Percentiles rank a stretch among this genome's conserved stretches.
Evolutionary conservation across 352 stramenopile species (phyloP).

Genomic region (Phytophthora ohioensis): DNA sequence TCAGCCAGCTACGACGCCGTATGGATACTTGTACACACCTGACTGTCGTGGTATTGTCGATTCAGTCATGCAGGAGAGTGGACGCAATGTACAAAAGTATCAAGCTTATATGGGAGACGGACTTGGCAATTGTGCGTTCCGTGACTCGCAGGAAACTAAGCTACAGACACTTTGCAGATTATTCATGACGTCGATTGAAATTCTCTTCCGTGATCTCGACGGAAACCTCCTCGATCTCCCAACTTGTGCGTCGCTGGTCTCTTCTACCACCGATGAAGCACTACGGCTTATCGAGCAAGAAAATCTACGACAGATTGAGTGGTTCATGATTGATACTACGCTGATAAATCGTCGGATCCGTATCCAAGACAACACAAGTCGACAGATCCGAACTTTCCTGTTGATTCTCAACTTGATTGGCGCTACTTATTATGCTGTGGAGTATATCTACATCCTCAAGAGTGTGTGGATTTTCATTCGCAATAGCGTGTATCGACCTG

Average conservation of each 20-base stretch:
- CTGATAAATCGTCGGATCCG: slow-evolving; percentile 34
- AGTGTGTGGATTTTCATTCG: slow-evolving; percentile 37
- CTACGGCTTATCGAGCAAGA: slow-evolving; percentile 19
- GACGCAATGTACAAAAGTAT: slow-evolving; percentile 58
- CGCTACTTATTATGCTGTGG: slow-evolving; percentile 39
- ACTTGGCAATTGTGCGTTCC: slow-evolving; percentile 43
- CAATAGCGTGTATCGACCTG: slow-evolving; percentile 34
- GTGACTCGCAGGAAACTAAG: slow-evolving; percentile 51
- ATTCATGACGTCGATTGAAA: slow-evolving; percentile 40
- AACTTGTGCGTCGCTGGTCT: slow-evolving; percentile 30
- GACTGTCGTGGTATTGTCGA: slow-evolving; percentile 43
- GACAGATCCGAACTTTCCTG: slow-evolving; percentile 47
- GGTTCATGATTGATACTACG: slow-evolving; percentile 44
- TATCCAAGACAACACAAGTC: slow-evolving; percentile 54
- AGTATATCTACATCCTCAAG: slow-evolving; percentile 46
- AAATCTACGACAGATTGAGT: slow-evolving; percentile 45
- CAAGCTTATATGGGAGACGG: slow-evolving; percentile 52
- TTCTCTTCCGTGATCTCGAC: slow-evolving; percentile 38
- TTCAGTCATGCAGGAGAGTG: slow-evolving; percentile 34
- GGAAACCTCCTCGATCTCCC: slow-evolving; percentile 27
- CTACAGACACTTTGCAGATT: slow-evolving; percentile 47
- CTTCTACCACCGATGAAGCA: not conserved
- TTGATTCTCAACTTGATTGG: slow-evolving; percentile 51
- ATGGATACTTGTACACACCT: slow-evolving; percentile 49
- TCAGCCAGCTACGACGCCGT: slow-evolving; percentile 26